Evolutionary conservation across 1,139 yeast species (phyloP), one percentile per base, ranked within the genome.

Genomic region (Taiozyma sp.): DNA sequence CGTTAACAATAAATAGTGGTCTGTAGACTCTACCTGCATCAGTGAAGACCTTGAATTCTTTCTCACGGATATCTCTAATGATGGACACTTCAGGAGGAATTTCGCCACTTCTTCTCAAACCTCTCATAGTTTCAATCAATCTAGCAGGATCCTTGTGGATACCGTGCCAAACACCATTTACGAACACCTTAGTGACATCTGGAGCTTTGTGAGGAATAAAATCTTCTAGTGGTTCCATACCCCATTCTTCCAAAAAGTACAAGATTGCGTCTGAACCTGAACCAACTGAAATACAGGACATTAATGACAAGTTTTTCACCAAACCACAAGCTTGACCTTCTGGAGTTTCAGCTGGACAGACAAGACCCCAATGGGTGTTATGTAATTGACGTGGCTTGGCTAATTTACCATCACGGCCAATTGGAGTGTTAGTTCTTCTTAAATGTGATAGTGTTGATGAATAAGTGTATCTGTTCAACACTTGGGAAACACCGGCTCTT

Each of bases 241-340:
- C 99, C 97, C 98, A 95, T 74, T 95, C 99, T 70, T 93, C 96
- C 71, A 93, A 79, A 72, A 92, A 88, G 65, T 89, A 89, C 58
- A 87, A 79, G 65, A 93, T 92, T 43, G 98, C 97, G 67, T 91
- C 96, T 41, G 97, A 89, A n/a, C 96, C 90, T 12, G 97, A 83
- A 69, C 99, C 99, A 58, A 95, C 99, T 30, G 99, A 93, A 52
- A 93, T 91, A 76, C 98, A 91, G 1, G 98, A 83, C 98, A 95
- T 92, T 62, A 93, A 77, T 1, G 98, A 91, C 68, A 93, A 78
- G 70, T 93, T 93, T 76, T 93, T 93, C 51, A 95, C 99, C 70
- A 93, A 79, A 65, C 99, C 99, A 87, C 99, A 93, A 47, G 99
- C 99, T 75, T 93, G 99, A 66, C 99, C 99, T 77, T 93, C 99